phyloP scores from a whole-genome alignment of 768 basidiomycete genomes.

The Strobilomyces echinocephalus region DNA sequence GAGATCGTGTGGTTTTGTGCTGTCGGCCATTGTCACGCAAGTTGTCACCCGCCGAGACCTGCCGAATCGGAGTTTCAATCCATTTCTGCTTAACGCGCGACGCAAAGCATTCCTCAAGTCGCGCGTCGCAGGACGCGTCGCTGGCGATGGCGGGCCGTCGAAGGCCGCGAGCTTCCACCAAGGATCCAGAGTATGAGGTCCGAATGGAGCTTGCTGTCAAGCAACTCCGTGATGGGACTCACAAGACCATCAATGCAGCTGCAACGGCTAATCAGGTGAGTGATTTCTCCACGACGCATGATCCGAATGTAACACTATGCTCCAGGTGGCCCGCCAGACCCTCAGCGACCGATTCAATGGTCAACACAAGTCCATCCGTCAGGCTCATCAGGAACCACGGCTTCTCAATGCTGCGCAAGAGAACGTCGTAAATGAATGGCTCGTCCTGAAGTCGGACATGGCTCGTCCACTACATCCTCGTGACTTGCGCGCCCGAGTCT shows the following conservation, averaged over 20 bases:
- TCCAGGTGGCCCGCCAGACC: neutral
- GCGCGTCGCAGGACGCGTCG: neutral
- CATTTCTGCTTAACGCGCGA: too few species aligned
- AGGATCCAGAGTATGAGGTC: neutral
- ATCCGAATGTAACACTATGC: neutral
- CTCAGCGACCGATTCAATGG: neutral
- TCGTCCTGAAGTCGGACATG: neutral
- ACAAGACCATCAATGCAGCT: neutral
- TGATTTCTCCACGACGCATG: neutral
- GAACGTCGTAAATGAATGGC: neutral
- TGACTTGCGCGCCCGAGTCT: neutral
- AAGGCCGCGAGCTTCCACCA: neutral
- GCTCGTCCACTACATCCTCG: neutral
- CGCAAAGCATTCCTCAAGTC: too few species aligned
- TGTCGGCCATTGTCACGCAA: neutral
- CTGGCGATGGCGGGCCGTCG: neutral
- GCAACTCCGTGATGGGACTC: neutral
- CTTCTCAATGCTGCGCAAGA: neutral
- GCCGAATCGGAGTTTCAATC: neutral
- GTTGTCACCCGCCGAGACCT: neutral
- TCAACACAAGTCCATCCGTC: neutral
- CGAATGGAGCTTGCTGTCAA: neutral
- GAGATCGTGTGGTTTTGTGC: neutral
- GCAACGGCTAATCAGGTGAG: neutral
- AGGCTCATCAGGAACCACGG: neutral